Evolutionary conservation across 768 basidiomycete species (phyloP), one percentile per base, ranked within the genome.

Genomic region (Tylopilus sp.): DNA sequence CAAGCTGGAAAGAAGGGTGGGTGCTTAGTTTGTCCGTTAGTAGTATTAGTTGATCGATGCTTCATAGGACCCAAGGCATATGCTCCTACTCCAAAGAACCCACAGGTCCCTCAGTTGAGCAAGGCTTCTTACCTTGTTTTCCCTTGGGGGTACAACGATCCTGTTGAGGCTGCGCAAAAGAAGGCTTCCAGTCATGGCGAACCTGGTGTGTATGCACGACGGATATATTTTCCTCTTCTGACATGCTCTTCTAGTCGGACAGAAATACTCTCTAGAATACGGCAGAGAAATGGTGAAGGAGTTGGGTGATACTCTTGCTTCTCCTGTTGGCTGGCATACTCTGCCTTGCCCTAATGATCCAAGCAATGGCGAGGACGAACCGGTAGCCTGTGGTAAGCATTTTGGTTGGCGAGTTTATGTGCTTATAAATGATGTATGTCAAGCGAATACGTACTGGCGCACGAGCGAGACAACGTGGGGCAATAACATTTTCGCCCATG

Each of bases 401-500:
- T 38, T 44, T 38, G 14, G 8, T 9, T n/a, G 1, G 11, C 1
- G 9, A 30, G 2, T 10, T 2, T 1, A 22, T 29, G 7, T 30
- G 33, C 13, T 4, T 25, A 10, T 2, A 31, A 50, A 17, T 55
- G 37, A 57, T 22, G 29, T 22, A 60, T 55, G 17, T 68, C 59
- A 36, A 63, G 53, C 47, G 46, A 46, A 63, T 51, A 64, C 70
- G 11, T 74, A 76, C 57, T 84, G 74, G 71, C 74, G 76, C 50
- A 88, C 87, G 65, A 87, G 84, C 30, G 85, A 87, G 19, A 90
- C 86, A 1, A 97, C 92, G 0, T 87, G 82, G 79, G 92, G 90
- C 50, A 92, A 93, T 76, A 93, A 93, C 58, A 87, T 92, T 54
- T 92, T 94, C 60, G 90, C 94, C 1, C 96, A 98, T 60, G 96